A percentile compares a stretch with the other conserved stretches of the same genome.
Conservation (phyloP, 2,329 filamentous ascomycete species). For the Aspergillus sp. region DNA sequence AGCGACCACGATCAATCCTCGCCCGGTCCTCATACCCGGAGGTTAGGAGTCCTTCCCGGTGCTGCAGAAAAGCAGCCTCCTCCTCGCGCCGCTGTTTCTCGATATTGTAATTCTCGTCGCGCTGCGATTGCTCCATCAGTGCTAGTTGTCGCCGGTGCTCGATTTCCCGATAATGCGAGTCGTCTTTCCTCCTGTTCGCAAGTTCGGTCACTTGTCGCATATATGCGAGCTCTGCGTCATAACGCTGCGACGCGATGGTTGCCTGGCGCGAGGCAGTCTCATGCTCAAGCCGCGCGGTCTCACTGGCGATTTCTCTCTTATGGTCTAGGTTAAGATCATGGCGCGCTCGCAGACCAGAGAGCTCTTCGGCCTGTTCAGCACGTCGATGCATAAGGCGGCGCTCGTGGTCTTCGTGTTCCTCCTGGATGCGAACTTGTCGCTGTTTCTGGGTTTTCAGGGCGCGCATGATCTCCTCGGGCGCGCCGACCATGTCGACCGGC, state of each 20-base stretch:
- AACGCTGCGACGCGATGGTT: conserved; percentile 3
- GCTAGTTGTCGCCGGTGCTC: conserved; percentile 3
- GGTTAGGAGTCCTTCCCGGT: conserved; percentile 4
- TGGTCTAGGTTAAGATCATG: not conserved
- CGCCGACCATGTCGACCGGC: conserved; percentile 2
- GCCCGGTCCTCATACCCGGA: conserved; percentile 6
- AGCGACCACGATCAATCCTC: conserved; percentile 6
- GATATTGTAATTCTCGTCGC: not conserved
- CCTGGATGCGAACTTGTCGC: not conserved
- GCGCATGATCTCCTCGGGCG: conserved; percentile 4
- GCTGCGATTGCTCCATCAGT: conserved; percentile 1
- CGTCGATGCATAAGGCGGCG: conserved; percentile 1
- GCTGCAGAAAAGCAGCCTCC: not conserved
- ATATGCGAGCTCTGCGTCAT: conserved; percentile 6
- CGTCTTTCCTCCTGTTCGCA: conserved; percentile 4
- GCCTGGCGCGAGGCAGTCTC: conserved; percentile 3
- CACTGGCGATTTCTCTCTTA: not conserved
- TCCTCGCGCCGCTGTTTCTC: conserved; percentile 7
- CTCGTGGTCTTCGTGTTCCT: conserved; percentile 10
- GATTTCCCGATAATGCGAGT: conserved; percentile 2
- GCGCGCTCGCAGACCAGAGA: not conserved
- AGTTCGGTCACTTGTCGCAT: conserved; percentile 7
- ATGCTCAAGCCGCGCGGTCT: conserved; percentile 3
- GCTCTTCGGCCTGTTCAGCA: conserved; percentile 3
- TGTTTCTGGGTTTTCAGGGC: not conserved